A percentile compares a stretch with the other conserved stretches of the same genome.
These are phyloP conservation scores for Pezizomycotina sp. DNA, from an alignment of 2,329 filamentous ascomycete species.

Conservation along the genomic window DNA sequence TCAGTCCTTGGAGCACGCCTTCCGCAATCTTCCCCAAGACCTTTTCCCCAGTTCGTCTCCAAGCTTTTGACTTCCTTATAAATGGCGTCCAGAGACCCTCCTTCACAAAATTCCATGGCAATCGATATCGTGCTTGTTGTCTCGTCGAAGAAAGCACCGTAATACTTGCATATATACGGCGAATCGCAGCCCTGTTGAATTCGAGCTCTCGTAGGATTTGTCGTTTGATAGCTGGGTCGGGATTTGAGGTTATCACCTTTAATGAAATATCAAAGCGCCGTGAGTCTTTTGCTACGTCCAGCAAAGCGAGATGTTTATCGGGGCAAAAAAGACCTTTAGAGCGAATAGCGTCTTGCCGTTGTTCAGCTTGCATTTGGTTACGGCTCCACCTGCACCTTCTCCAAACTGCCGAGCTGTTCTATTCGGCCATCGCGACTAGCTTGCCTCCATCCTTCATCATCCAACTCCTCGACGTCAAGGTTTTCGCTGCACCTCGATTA, in stretches of 20 bases:
- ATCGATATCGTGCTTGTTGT: constrained; percentile 95
- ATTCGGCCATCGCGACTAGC: constrained; percentile 81
- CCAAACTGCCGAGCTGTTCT: constrained; percentile 75
- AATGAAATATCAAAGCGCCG: constrained; percentile 15
- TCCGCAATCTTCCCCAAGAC: constrained; percentile 93
- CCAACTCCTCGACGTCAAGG: constrained; percentile 81
- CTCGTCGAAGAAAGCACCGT: constrained; percentile 89
- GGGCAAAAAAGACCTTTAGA: constrained; percentile 51
- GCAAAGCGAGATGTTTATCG: not conserved
- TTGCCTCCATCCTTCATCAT: constrained; percentile 88
- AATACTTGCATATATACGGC: constrained; percentile 92
- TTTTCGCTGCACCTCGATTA: constrained; percentile 30
- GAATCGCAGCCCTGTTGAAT: constrained; percentile 95
- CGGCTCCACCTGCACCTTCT: constrained; percentile 87
- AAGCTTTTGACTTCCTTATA: constrained; percentile 95
- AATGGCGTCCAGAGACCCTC: constrained; percentile 86
- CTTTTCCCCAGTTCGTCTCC: constrained; percentile 88
- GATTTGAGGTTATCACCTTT: constrained; percentile 93
- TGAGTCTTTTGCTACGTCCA: not conserved
- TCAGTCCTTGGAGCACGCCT: constrained; percentile 80
- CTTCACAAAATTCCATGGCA: constrained; percentile 98
- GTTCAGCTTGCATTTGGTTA: constrained; percentile 77
- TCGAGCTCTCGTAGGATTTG: constrained; percentile 91
- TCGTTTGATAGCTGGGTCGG: constrained; percentile 94
- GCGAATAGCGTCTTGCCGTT: constrained; percentile 91